A percentile compares a stretch with the other conserved stretches of the same genome.
Conservation (phyloP, 2,329 filamentous ascomycete genomes). For the Domatiomyces catenatus region DNA sequence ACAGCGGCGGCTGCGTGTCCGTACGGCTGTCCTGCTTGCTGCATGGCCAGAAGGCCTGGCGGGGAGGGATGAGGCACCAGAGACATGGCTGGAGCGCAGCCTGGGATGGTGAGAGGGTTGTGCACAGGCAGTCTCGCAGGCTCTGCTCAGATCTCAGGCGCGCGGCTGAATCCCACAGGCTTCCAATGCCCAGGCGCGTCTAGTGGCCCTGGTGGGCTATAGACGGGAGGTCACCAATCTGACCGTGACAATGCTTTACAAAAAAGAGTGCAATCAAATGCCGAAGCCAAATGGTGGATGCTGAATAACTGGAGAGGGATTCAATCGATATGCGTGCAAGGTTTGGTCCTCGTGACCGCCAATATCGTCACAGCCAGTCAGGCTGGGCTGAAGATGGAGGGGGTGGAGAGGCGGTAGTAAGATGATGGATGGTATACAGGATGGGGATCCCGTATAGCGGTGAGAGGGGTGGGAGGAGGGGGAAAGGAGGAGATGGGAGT, state of each 20-base stretch:
- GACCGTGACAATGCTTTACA: neutral
- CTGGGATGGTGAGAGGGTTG: neutral
- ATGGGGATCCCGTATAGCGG: neutral
- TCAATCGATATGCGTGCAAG: neutral
- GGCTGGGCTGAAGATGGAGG: neutral
- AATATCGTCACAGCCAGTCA: neutral
- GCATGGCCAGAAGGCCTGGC: conserved; percentile 10
- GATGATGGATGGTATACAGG: neutral
- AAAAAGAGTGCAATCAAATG: neutral
- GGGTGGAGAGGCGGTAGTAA: neutral
- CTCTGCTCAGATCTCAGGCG: neutral
- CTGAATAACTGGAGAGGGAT: neutral
- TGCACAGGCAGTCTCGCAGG: neutral
- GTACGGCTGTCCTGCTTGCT: conserved; percentile 5
- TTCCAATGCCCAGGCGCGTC: neutral
- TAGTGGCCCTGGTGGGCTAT: neutral
- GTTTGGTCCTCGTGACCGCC: neutral
- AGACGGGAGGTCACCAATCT: neutral
- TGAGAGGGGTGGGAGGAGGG: neutral
- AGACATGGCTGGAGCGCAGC: conserved; percentile 4
- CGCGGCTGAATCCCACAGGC: neutral
- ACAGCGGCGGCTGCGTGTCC: conserved; percentile 32
- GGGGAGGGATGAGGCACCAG: conserved; percentile 13
- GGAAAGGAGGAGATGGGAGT: neutral
- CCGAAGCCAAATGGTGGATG: neutral